Conservation (phyloP, 2,329 filamentous ascomycete genomes). For the Aspergillus sp. region DNA sequence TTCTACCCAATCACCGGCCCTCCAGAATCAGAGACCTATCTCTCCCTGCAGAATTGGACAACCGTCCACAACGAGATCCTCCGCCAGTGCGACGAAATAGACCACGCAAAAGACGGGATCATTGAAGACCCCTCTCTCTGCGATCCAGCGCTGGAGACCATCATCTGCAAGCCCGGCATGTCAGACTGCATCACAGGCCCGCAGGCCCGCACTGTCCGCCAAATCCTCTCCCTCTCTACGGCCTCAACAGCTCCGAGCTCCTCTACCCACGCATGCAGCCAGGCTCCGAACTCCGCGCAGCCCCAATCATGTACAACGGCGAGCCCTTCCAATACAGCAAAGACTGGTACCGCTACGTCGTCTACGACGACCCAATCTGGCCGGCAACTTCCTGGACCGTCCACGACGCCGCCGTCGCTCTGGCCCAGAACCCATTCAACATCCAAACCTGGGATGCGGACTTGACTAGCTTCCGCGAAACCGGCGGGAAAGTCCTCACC, state of each 20-base stretch:
- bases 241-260: constrained; percentile 19
- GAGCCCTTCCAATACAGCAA: constrained; percentile 27
- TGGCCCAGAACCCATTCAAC: constrained; percentile 38
- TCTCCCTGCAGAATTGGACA: constrained; percentile 21
- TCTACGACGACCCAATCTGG: constrained; percentile 34
- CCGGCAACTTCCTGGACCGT: constrained; percentile 29
- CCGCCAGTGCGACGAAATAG: constrained; percentile 24
- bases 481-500: constrained; percentile 34
- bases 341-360: constrained; percentile 38
- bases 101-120: constrained; percentile 26
- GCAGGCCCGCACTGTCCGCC: constrained; percentile 21
- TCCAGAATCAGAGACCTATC: constrained; percentile 20
- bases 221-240: constrained; percentile 26
- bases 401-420: constrained; percentile 27
- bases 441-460: constrained; percentile 42
- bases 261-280: constrained; percentile 29
- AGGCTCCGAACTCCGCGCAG: constrained; percentile 18
- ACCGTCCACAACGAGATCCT: constrained; percentile 29
- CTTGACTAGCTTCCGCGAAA: constrained; percentile 37
- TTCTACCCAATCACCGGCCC: constrained; percentile 35
- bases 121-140: constrained; percentile 31
- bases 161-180: constrained; percentile 19
- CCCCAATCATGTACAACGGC: constrained; percentile 27
- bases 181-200: constrained; percentile 19
- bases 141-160: constrained; percentile 19